Base-by-base conservation (phyloP, 2,329 filamentous ascomycete species). In the Cercospora nicotianae region DNA sequence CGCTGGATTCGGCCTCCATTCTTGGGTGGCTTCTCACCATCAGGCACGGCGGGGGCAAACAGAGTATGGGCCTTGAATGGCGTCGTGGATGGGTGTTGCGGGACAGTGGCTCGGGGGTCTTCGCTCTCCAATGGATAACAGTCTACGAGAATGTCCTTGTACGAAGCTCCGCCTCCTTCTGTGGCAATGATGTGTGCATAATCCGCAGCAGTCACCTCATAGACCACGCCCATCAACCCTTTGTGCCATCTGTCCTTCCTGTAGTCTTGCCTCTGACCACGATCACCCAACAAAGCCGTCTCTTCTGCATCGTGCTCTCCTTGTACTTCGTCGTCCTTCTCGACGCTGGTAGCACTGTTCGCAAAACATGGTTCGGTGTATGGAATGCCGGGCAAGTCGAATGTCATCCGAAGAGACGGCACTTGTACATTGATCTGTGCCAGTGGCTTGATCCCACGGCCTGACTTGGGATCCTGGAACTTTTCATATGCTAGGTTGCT, bases 351-450 rank as follows among this genome's bases (percentile, higher is more conserved):
- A 16, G 85, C 86, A 2, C 90, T 90, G 75, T 96, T 97, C 66
- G 93, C 93, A 78, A 98, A 97, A 79, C 94, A 97, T 0, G 95
- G 94, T 80, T 98, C 95, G 12, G 81, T 77, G 81, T 98, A 98
- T 0, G 95, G 92, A 0, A 97, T 76, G 0, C 93, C 94, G 0
- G 93, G 88, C 0, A 98, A 86, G 77, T 95, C 91, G 78, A 99
- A 97, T 6, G 89, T 91, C 63, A 99, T 83, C 60, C 87, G 85
- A 59, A 98, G 83, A 5, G 87, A 86, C 0, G 95, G 95, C 2
- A 93, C 92, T 5, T 90, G 87, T 7, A 97, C 94, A 75, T 93
- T 93, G 76, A 94, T 81, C 70, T 91, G 87, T 45, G 92, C 93
- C 13, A 98, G 75, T 0, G 95, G 95, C 28, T 87, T 87, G 80